Percentiles rank a stretch among this genome's conserved stretches.
phyloP scores from a whole-genome alignment of 2,329 filamentous ascomycete species.

The Fusarium poae region DNA sequence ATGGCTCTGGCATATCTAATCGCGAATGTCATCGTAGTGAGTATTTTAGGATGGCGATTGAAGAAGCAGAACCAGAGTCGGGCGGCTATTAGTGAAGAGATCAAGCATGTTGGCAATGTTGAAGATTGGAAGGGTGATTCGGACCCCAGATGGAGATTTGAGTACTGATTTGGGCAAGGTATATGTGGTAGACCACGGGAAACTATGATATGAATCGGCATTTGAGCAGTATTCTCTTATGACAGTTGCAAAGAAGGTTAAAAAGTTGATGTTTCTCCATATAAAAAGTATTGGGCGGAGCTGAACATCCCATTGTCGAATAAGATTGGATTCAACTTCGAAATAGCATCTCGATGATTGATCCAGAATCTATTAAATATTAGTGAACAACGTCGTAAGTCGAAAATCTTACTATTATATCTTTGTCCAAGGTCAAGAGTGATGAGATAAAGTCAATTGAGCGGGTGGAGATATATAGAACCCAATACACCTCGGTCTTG shows the following conservation, averaged over 20 bases:
- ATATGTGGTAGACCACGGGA: background rate
- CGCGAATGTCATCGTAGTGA: constrained; percentile 68
- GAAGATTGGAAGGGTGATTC: constrained; percentile 72
- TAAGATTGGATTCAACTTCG: background rate
- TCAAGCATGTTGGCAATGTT: constrained; percentile 63
- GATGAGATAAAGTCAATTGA: too few relatives aligned
- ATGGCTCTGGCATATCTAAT: constrained; percentile 75
- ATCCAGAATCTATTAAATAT: accelerated
- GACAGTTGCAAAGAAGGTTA: too few relatives aligned
- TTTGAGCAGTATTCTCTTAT: too few relatives aligned
- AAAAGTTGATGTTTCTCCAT: too few relatives aligned
- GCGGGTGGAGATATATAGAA: background rate
- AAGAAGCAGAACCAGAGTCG: constrained; percentile 69
- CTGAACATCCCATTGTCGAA: too few relatives aligned
- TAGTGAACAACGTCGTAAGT: too few relatives aligned
- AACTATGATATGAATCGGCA: too few relatives aligned
- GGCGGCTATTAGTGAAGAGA: constrained; percentile 57
- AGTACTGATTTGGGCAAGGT: constrained; percentile 53
- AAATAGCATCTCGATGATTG: accelerated
- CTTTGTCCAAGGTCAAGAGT: too few relatives aligned
- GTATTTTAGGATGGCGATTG: constrained; percentile 65
- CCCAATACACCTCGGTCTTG: background rate
- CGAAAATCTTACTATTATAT: background rate
- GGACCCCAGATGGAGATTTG: constrained; percentile 76
- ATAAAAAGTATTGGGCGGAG: background rate